These are phyloP conservation scores for Phytophthora europaea DNA, from an alignment of 352 stramenopile genomes.

Conservation along the genomic window DNA sequence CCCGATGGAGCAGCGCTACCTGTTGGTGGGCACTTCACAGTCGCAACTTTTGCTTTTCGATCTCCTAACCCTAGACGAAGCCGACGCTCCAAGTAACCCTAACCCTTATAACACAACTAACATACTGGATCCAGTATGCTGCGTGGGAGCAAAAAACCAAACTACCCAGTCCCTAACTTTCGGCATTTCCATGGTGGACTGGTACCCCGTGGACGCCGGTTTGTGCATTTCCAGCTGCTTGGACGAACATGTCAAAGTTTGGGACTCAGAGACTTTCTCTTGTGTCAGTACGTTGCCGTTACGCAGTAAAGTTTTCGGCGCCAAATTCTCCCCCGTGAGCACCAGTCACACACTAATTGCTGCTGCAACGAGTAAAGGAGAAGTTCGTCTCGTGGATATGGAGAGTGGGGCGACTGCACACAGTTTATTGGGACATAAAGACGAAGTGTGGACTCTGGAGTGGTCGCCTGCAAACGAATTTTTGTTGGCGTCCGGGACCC, in stretches of 20 bases:
- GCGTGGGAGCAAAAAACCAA: conserved; percentile 22
- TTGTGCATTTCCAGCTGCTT: conserved; percentile 84
- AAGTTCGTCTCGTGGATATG: conserved; percentile 87
- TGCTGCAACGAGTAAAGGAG: conserved; percentile 60
- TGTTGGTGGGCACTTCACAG: conserved; percentile 69
- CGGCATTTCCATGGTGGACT: conserved; percentile 85
- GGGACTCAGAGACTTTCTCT: conserved; percentile 81
- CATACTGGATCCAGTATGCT: conserved; percentile 38
- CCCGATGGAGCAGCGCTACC: conserved; percentile 60
- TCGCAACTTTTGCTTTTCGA: conserved; percentile 76
- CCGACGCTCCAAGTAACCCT: conserved; percentile 2
- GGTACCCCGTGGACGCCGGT: conserved; percentile 88
- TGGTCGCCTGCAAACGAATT: conserved; percentile 84
- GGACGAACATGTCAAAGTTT: conserved; percentile 75
- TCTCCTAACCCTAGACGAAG: conserved; percentile 60
- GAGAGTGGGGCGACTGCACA: conserved; percentile 68
- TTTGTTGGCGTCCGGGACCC: conserved; percentile 65
- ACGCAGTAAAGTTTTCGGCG: conserved; percentile 65
- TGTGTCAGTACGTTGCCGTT: conserved; percentile 74
- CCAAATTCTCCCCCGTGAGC: conserved; percentile 72
- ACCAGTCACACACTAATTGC: conserved; percentile 76
- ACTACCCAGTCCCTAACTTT: conserved; percentile 43
- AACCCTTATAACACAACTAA: conserved; percentile 46
- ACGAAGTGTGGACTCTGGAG: conserved; percentile 80
- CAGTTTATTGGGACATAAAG: conserved; percentile 79